These are phyloP conservation scores for Davidsoniella eucalypti DNA, from an alignment of 2,329 filamentous ascomycete species.

Conservation along the genomic window DNA sequence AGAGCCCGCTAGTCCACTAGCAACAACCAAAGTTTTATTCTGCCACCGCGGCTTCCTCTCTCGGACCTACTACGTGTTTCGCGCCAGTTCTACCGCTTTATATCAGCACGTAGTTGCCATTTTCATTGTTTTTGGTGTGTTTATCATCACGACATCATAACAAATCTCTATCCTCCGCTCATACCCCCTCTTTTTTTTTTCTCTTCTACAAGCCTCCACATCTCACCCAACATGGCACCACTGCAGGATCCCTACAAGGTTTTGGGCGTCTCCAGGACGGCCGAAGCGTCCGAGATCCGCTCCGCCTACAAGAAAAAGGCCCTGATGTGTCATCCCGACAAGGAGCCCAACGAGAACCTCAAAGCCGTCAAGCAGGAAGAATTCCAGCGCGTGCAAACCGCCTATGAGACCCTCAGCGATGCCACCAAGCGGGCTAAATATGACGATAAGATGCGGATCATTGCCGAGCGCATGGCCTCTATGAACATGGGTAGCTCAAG, in stretches of 20 bases:
- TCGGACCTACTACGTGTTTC: no score
- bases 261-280: constrained; percentile 57
- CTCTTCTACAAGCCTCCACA: not conserved
- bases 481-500: constrained; percentile 19
- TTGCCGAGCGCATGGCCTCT: constrained; percentile 26
- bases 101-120: no score
- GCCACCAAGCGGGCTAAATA: constrained; percentile 57
- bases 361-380: constrained; percentile 69
- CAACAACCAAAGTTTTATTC: no score
- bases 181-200: not conserved
- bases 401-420: constrained; percentile 80
- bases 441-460: constrained; percentile 47
- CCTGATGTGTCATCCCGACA: constrained; percentile 81
- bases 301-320: constrained; percentile 71
- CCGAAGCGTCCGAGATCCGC: constrained; percentile 55
- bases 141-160: no score
- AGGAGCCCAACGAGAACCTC: constrained; percentile 60
- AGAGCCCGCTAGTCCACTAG: no score
- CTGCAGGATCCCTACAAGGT: constrained; percentile 63
- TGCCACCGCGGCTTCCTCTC: no score
- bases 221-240: constrained; percentile 28
- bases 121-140: no score
- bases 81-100: no score
- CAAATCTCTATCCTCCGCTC: no score
- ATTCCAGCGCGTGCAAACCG: constrained; percentile 83